Evolutionary conservation across 2,329 filamentous ascomycete genomes (phyloP).

Genomic region (Zasmidium citrigriseum): DNA sequence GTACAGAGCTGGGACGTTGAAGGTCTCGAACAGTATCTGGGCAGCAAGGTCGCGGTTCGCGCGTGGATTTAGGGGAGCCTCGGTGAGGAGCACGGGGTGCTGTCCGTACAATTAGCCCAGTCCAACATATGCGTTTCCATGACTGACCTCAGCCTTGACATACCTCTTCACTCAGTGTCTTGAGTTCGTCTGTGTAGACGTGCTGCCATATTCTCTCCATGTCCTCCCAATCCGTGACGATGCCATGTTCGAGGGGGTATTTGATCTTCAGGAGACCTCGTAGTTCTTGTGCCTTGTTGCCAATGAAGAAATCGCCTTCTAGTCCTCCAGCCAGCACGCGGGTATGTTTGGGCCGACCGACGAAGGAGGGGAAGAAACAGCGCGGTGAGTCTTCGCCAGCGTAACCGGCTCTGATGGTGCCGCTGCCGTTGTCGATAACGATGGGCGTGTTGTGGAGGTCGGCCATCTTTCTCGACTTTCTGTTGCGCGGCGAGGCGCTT

Average conservation of each 20-base stretch:
- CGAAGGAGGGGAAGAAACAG: conserved; percentile 96
- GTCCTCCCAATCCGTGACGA: conserved; percentile 99
- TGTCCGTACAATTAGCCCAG: conserved; percentile 39
- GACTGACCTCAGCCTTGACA: conserved; percentile 28
- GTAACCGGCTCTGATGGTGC: conserved; percentile 95
- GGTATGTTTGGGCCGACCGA: conserved; percentile 92
- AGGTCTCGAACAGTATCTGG: conserved; percentile 97
- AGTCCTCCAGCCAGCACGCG: conserved; percentile 93
- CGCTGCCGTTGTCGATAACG: conserved; percentile 97
- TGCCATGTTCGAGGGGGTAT: conserved; percentile 94
- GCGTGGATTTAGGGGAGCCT: conserved; percentile 92
- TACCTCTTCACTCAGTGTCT: conserved; percentile 96
- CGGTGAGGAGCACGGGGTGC: conserved; percentile 94
- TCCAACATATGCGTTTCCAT: neutral
- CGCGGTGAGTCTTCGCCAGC: conserved; percentile 94
- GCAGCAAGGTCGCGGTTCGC: conserved; percentile 95
- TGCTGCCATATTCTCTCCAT: conserved; percentile 99
- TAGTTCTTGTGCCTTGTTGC: conserved; percentile 85
- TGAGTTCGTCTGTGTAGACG: conserved; percentile 92
- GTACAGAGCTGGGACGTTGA: conserved; percentile 95
- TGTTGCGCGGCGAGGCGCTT: conserved; percentile 20
- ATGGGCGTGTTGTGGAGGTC: conserved; percentile 96
- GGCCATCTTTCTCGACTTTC: conserved; percentile 50
- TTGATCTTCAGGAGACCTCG: conserved; percentile 91
- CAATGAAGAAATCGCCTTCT: conserved; percentile 97